Conservation (phyloP, 805 yeast species). For the Spathaspora sp. region DNA sequence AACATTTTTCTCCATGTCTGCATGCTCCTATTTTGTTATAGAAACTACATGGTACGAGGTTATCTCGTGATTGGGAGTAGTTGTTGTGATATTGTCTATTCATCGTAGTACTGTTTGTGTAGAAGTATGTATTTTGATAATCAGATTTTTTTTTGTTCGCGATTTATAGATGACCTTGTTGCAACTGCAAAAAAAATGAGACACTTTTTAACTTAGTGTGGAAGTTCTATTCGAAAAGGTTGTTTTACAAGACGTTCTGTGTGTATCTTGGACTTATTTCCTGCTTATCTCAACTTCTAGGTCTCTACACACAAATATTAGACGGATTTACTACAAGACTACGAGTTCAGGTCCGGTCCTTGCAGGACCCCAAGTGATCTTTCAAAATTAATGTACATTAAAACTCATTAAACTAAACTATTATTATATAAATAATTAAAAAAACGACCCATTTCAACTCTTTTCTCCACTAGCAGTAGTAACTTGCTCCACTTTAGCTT, state of each 20-base stretch:
- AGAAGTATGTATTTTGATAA: background rate
- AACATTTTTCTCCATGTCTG: slow-evolving; percentile 86
- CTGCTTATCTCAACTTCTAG: too few species aligned
- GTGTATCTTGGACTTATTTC: too few species aligned
- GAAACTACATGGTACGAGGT: slow-evolving; percentile 45
- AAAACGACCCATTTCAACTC: background rate
- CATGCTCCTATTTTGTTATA: slow-evolving; percentile 88
- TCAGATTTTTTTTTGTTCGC: background rate
- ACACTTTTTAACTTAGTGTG: too few species aligned
- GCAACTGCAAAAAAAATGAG: background rate
- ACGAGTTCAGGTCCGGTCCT: too few species aligned
- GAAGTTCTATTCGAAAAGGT: too few species aligned
- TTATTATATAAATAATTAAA: background rate
- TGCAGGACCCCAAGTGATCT: too few species aligned
- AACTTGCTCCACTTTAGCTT: slow-evolving; percentile 4
- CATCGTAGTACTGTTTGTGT: background rate
- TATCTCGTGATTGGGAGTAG: background rate
- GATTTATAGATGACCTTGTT: background rate
- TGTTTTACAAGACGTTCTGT: too few species aligned
- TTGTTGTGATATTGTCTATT: background rate
- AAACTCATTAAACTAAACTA: background rate
- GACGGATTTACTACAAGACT: too few species aligned
- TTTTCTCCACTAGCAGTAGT: background rate
- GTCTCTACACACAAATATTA: too few species aligned
- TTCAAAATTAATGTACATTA: background rate